phyloP scores from a whole-genome alignment of 176 grass and related monocot species.

The Avena eriantha region DNA sequence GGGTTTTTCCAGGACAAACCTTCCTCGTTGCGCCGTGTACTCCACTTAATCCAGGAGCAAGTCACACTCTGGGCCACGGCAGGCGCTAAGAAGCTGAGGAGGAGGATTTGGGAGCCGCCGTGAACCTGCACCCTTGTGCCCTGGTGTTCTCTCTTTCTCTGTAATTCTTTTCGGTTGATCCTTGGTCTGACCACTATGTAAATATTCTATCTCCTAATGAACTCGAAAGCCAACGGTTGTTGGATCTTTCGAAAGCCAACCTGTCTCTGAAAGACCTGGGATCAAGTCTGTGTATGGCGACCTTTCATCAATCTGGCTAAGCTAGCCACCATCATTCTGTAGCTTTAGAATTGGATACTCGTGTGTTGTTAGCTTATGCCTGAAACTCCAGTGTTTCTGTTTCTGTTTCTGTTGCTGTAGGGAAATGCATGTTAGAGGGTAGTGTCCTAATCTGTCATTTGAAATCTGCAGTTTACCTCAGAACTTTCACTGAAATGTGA shows the following conservation, averaged over 20 bases:
- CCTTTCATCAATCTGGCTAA: conserved; percentile 80
- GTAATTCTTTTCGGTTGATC: no score
- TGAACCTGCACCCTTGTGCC: no score
- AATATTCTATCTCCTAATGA: no score
- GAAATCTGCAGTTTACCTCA: not conserved
- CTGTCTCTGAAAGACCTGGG: conserved; percentile 81
- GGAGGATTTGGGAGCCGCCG: no score
- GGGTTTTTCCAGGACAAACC: no score
- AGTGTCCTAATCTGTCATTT: not conserved
- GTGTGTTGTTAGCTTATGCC: conserved; percentile 31
- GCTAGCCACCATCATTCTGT: conserved; percentile 23
- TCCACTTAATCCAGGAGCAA: no score
- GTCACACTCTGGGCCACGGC: no score
- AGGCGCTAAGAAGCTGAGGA: no score
- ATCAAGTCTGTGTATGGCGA: conserved; percentile 97
- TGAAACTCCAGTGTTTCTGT: conserved; percentile 36
- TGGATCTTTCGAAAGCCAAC: not conserved
- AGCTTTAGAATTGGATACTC: conserved; percentile 46
- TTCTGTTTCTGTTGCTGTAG: not conserved
- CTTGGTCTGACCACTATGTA: no score
- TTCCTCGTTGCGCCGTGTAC: no score
- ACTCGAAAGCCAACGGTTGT: no score
- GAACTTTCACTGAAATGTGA: not conserved
- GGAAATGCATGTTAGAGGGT: conserved; percentile 12
- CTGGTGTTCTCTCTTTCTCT: no score